These are phyloP conservation scores for Nicotiana sylvestris DNA, from an alignment of 257 asterid genomes.

Conservation along the genomic window DNA sequence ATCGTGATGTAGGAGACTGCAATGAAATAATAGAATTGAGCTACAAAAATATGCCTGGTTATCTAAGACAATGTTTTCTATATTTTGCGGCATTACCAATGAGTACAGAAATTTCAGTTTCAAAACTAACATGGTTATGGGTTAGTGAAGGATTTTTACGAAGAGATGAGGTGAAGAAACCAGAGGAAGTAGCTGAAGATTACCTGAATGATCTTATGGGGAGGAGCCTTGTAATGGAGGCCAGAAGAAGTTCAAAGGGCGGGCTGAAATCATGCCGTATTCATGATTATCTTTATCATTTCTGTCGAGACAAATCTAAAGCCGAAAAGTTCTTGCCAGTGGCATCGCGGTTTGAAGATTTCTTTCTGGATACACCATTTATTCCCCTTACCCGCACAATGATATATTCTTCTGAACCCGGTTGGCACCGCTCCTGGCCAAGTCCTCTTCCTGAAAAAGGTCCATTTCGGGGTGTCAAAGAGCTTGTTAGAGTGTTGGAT, in stretches of 20 bases:
- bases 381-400: not conserved
- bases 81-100: conserved; percentile 21
- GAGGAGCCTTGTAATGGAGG: conserved; percentile 6
- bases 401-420: not conserved
- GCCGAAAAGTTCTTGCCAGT: not conserved
- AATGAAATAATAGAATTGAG: conserved; percentile 13
- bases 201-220: conserved; percentile 6
- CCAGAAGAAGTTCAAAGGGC: not conserved
- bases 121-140: conserved; percentile 19
- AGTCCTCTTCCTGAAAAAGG: not conserved
- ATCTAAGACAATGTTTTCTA: conserved; percentile 21
- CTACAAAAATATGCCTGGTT: conserved; percentile 19
- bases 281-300: conserved; percentile 1
- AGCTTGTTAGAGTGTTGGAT: not conserved
- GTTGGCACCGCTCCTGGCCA: not conserved
- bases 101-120: not conserved
- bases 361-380: too few relatives aligned
- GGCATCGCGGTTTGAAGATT: not conserved
- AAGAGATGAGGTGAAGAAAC: not conserved
- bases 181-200: conserved; percentile 1
- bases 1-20: not conserved
- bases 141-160: conserved; percentile 14
- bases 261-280: not conserved
- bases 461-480: not conserved
- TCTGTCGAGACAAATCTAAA: not conserved